Evolutionary conservation across 176 grass and related monocot genomes (phyloP), one percentile per base, ranked within the genome.

Genomic region (Coix lacrymajobi): DNA sequence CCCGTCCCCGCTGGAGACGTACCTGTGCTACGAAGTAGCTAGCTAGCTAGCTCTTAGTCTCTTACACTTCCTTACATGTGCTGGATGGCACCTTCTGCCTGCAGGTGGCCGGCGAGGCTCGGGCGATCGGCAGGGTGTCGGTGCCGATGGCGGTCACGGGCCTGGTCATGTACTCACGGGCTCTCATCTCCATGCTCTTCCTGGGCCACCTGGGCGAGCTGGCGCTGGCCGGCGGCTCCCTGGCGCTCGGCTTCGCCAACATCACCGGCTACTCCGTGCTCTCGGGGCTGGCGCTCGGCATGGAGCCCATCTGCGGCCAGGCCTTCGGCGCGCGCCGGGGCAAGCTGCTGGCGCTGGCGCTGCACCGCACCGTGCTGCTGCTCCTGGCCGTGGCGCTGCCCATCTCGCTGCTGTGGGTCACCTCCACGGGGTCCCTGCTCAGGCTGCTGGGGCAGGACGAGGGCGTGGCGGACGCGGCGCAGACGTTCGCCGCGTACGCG

Each of bases 261-360:
- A 99, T 99, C 85, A 99, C 96, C 1, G 96, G 96, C 22, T 99
- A 99, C 89, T 96, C 96, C 7, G 87, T 99, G 11, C 93, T 99
- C 29, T 94, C 93, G 0, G 97, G 96, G 0, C 87, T 99, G 13
- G 93, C 97, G 54, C 89, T 96, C 19, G 93, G 97, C 56, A 99
- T 99, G 97, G 97, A 99, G 85, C 97, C 97, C 58, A 92, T 99
- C 57, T 99, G 93, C 77, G 97, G 91, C 14, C 97, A 99, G 89
- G 97, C 97, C 22, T 96, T 92, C 76, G 97, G 97, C 14, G 97
- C 93, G 19, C 80, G 84, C 8, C 91, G 81, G 0, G 82, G 87
- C 3, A 89, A 91, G 69, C 80, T 99, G 24, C 93, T 96, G 5
- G 96, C 87, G 20, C 87, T 99, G 8, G 91, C 89, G 46, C 85